Base-by-base conservation (phyloP, 2,329 filamentous ascomycete genomes). In the Akanthomyces muscarius region DNA sequence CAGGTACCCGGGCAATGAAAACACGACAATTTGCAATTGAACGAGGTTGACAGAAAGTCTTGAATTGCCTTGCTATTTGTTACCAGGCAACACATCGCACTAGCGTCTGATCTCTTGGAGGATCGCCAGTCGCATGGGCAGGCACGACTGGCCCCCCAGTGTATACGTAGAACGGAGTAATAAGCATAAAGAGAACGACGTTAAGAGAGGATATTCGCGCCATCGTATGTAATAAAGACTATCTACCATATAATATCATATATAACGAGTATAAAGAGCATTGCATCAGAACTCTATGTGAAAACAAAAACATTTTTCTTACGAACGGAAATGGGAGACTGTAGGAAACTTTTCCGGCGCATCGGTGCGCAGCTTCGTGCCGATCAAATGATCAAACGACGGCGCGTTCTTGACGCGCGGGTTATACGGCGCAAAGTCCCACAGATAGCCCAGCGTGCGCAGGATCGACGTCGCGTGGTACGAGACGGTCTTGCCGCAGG, bases 401-500 rank as follows among this genome's bases (percentile, higher is more conserved):
- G 76, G 72, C 2, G 74, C 73, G 68, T 71, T 72, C 57, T 72
- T 71, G 18, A 78, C 76, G 0, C 76, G 72, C 0, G 72, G 73
- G 8, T 73, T 77, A 58, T 76, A 72, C 16, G 70, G 70, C 21
- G 72, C 75, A 67, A 79, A 69, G 44, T 70, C 75, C 74, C 77
- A 81, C 23, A 81, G 73, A 56, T 79, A 73, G 30, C 74, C 71
- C 28, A 80, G 67, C 28, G 75, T 77, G 62, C 73, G 74, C 13
- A 81, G 69, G 54, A 81, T 77, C 4, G 75, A 77, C 4, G 77
- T 79, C 59, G 78, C 77, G 4, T 74, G 76, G 67, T 80, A 81
- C 33, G 69, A 67, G 11, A 71, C 69, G 5, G 65, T 66, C 42
- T 78, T 74, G 23, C 74, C 75, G 2, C 70, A 69, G 10, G 72